phyloP scores from a whole-genome alignment of 2,329 filamentous ascomycete species.

The Aureobasidium leucospermi region DNA sequence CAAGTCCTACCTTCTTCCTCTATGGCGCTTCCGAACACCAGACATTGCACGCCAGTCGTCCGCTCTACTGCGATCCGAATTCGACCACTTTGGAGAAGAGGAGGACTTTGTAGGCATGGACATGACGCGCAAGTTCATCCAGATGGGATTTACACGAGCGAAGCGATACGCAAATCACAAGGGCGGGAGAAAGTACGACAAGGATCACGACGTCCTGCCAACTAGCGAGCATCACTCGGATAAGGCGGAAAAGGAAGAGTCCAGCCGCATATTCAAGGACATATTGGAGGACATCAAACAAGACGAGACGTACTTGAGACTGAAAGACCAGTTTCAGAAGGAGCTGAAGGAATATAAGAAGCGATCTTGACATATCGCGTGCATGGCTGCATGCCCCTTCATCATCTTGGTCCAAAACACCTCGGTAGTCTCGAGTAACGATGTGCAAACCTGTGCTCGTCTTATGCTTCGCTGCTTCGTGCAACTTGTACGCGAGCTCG shows the following conservation, averaged over 20 bases:
- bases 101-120: constrained; percentile 58
- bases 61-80: constrained; percentile 41
- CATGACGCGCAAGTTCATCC: constrained; percentile 57
- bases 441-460: too few species aligned
- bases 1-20: constrained; percentile 51
- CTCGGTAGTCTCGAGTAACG: not conserved
- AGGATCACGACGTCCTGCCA: constrained; percentile 23
- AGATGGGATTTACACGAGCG: constrained; percentile 59
- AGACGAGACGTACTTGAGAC: constrained; percentile 37
- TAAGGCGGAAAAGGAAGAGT: constrained; percentile 43
- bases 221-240: constrained; percentile 41
- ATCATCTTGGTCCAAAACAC: not conserved
- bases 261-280: constrained; percentile 42
- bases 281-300: constrained; percentile 42
- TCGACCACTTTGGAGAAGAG: constrained; percentile 44
- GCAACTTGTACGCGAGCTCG: too few species aligned
- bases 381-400: not conserved
- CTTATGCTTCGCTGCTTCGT: too few species aligned
- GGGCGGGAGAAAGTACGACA: constrained; percentile 35
- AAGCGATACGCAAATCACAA: constrained; percentile 51
- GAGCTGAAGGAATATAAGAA: constrained; percentile 33
- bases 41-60: constrained; percentile 47
- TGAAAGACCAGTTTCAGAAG: constrained; percentile 41
- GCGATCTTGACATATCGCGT: not conserved
- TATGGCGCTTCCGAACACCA: constrained; percentile 53